Conservation (phyloP, 2,329 filamentous ascomycete species). For the Chaetothyriales sp. region DNA sequence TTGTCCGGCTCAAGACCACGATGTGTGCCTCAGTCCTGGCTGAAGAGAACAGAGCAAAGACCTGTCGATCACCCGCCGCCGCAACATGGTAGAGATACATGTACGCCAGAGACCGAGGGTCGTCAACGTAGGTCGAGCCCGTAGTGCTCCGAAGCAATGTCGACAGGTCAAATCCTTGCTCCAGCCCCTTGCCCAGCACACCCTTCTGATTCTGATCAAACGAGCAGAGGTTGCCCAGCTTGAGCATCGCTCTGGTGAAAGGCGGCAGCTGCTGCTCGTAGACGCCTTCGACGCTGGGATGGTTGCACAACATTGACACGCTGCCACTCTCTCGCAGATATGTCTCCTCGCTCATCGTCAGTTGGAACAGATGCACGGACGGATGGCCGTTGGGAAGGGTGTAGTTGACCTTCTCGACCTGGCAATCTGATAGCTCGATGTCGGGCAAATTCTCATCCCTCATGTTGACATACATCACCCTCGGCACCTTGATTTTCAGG, state of each 20-base stretch:
- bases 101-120: slow-evolving; percentile 57
- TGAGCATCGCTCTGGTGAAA: slow-evolving; percentile 70
- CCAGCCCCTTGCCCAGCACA: slow-evolving; percentile 79
- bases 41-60: slow-evolving; percentile 87
- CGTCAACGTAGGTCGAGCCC: slow-evolving; percentile 61
- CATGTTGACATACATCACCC: slow-evolving; percentile 81
- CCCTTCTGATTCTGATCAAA: slow-evolving; percentile 84
- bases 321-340: slow-evolving; percentile 77
- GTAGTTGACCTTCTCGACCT: slow-evolving; percentile 83
- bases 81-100: slow-evolving; percentile 87
- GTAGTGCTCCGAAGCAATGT: slow-evolving; percentile 53
- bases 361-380: slow-evolving; percentile 84
- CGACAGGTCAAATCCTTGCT: slow-evolving; percentile 80
- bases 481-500: slow-evolving; percentile 74
- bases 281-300: slow-evolving; percentile 88
- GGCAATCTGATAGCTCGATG: slow-evolving; percentile 70
- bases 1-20: slow-evolving; percentile 68
- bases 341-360: slow-evolving; percentile 74
- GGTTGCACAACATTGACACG: slow-evolving; percentile 69
- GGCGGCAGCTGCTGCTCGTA: slow-evolving; percentile 90
- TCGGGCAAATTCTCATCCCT: slow-evolving; percentile 77
- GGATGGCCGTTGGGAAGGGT: slow-evolving; percentile 89
- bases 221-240: slow-evolving; percentile 78
- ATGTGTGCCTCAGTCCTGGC: slow-evolving; percentile 66
- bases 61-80: slow-evolving; percentile 75